Base-by-base conservation (phyloP, 257 asterid genomes). In the Nemophila menziesii region DNA sequence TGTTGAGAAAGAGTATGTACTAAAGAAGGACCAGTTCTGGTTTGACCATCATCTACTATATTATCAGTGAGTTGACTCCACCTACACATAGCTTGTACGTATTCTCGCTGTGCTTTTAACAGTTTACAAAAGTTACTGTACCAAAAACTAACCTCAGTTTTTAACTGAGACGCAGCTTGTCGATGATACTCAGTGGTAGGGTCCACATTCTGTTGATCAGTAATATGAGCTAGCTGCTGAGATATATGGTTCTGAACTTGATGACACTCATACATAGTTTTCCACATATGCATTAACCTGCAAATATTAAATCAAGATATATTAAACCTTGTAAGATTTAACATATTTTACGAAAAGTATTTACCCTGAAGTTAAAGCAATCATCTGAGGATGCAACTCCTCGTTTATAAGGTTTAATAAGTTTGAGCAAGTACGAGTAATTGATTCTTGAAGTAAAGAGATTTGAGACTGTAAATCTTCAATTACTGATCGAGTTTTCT, bases 101-200 rank as follows among this genome's bases (percentile, higher is more conserved):
- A 84, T 49, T 84, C 92, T 4, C 60, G 62, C 62, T 84, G 93
- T 55, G 63, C 80, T 53, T 67, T 77, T 3, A 75, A 60, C 16
- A 84, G 79, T 43, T 68, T 77, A 68, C 74, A 64, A 39, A 84
- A 74, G 66, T 75, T 84, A 49, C 48, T 54, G 69, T 66, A 56
- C 95, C 93, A 84, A 5, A 75, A 79, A 11, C 67, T 51, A 44
- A 84, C 86, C 68, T 84, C 95, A 15, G 71, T 60, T 58, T 75
- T 75, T 26, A 84, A 80, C 86, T 84, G 95, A 46, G 64, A 68
- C 18, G 86, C 86, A 56, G 95, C 92, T 63, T 72, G 86, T 57
- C 36, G 76, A 46, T 59, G 82, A 43, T 74, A 74, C 51, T 69
- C 86, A 12, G 73, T 62, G 17, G 86, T 80, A 15, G 81, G 80